These are phyloP conservation scores for Eragrostis tef DNA, from an alignment of 202 grass and related monocot genomes.

Conservation along the genomic window DNA sequence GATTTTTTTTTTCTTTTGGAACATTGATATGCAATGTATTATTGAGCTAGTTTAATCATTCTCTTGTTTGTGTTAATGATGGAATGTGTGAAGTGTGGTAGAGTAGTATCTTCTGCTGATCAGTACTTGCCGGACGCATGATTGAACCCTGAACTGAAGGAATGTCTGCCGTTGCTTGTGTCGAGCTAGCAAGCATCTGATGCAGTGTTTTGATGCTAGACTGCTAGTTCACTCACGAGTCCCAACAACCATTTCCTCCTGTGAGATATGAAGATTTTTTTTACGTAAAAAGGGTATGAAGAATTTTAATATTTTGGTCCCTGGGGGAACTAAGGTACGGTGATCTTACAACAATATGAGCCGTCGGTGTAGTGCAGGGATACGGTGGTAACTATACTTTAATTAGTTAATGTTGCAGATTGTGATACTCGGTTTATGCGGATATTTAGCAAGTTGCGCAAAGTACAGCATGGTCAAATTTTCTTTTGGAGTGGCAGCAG, in stretches of 20 bases:
- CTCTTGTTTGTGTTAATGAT: conserved; percentile 17
- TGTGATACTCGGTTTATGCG: neutral
- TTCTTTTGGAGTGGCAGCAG: neutral
- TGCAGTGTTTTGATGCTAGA: neutral
- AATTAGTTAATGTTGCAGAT: neutral
- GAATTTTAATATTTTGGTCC: too few species aligned
- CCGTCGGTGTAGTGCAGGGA: neutral
- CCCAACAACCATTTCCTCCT: neutral
- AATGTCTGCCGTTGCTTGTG: neutral
- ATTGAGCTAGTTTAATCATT: conserved; percentile 13
- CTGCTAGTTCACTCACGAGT: neutral
- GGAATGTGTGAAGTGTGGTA: neutral
- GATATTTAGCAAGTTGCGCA: neutral
- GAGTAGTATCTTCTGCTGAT: conserved; percentile 11
- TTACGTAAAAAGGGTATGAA: neutral
- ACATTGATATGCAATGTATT: neutral
- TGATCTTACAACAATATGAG: neutral
- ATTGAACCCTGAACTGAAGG: conserved; percentile 19
- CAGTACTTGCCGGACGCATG: neutral
- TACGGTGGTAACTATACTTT: neutral
- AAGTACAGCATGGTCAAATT: neutral
- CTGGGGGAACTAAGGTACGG: neutral
- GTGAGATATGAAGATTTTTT: neutral
- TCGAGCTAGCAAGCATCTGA: neutral
- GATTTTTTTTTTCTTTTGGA: neutral